These are phyloP conservation scores for Cercophora sp. DNA, from an alignment of 495 filamentous ascomycete species.

Conservation along the genomic window DNA sequence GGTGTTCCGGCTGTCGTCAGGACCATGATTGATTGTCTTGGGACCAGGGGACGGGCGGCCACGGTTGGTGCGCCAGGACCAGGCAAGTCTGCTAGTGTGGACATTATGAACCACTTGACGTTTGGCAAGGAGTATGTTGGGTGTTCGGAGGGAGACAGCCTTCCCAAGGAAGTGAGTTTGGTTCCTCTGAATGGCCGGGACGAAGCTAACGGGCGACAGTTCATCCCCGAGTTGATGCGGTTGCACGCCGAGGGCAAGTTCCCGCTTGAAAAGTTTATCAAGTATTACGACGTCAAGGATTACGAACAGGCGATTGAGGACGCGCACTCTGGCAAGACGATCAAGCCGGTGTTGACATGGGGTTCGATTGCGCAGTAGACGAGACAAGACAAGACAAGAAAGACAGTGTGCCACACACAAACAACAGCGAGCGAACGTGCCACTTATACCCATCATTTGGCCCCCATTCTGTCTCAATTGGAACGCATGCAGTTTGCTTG, in stretches of 20 bases:
- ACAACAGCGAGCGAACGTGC: too few species aligned
- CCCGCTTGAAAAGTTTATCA: slow-evolving; percentile 36
- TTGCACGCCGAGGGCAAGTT: slow-evolving; percentile 41
- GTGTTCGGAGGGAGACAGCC: slow-evolving; percentile 27
- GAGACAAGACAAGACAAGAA: not conserved
- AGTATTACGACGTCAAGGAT: slow-evolving; percentile 27
- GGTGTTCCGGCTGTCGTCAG: slow-evolving; percentile 33
- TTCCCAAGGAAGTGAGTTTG: slow-evolving; percentile 20
- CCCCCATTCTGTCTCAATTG: too few species aligned
- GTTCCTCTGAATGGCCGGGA: not conserved
- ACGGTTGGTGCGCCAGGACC: slow-evolving; percentile 41
- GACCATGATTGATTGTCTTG: slow-evolving; percentile 31
- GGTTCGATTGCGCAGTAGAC: not conserved
- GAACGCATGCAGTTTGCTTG: too few species aligned
- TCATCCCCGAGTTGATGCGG: slow-evolving; percentile 20
- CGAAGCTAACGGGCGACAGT: not conserved
- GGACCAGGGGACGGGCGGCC: slow-evolving; percentile 35
- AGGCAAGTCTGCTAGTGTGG: slow-evolving; percentile 18
- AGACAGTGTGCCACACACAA: too few species aligned
- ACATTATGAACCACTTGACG: slow-evolving; percentile 26
- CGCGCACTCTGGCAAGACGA: slow-evolving; percentile 19
- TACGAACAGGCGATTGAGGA: slow-evolving; percentile 25
- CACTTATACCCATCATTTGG: too few species aligned
- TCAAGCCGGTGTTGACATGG: slow-evolving; percentile 30
- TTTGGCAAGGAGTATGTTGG: slow-evolving; percentile 33